A percentile compares a stretch with the other conserved stretches of the same genome.
These are phyloP conservation scores for Ramularia collo-cygni DNA, from an alignment of 2,329 filamentous ascomycete species.

Conservation along the genomic window DNA sequence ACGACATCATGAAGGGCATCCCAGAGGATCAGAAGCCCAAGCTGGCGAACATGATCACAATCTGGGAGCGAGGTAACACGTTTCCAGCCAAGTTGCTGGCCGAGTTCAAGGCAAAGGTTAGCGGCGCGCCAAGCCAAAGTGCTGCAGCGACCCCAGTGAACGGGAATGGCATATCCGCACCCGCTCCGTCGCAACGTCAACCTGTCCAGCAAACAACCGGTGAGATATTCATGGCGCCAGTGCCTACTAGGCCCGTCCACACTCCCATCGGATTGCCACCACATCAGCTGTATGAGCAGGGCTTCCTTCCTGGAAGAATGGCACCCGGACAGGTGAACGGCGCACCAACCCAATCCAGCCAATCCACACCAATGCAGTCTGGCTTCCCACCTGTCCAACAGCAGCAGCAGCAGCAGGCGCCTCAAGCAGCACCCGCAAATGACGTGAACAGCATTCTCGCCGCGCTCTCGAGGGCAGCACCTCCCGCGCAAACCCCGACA, in stretches of 20 bases:
- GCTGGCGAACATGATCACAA: conserved; percentile 90
- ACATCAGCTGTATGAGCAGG: conserved; percentile 26
- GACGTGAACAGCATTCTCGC: conserved; percentile 33
- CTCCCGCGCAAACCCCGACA: conserved; percentile 18
- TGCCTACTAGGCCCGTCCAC: conserved; percentile 23
- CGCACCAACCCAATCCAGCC: conserved; percentile 3
- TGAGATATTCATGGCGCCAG: conserved; percentile 27
- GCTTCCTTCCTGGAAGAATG: conserved; percentile 19
- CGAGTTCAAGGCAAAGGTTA: conserved; percentile 66
- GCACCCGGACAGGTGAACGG: conserved; percentile 14
- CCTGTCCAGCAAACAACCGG: conserved; percentile 12
- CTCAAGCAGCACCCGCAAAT: conserved; percentile 16
- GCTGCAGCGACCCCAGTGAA: conserved; percentile 12
- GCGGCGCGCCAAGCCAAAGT: conserved; percentile 8
- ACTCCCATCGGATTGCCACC: conserved; percentile 28
- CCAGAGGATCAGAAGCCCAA: conserved; percentile 98
- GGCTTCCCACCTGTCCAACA: conserved; percentile 11
- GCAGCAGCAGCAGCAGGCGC: conserved; percentile 7
- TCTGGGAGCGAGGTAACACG: conserved; percentile 93
- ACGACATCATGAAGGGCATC: conserved; percentile 82
- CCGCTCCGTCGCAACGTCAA: conserved; percentile 10
- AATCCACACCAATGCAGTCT: conserved; percentile 5
- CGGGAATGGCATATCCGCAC: conserved; percentile 6
- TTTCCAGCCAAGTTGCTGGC: conserved; percentile 74
- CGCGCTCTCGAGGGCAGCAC: conserved; percentile 26